Conservation (phyloP, 176 grass and related monocot genomes). For the Oryza rufipogon region DNA sequence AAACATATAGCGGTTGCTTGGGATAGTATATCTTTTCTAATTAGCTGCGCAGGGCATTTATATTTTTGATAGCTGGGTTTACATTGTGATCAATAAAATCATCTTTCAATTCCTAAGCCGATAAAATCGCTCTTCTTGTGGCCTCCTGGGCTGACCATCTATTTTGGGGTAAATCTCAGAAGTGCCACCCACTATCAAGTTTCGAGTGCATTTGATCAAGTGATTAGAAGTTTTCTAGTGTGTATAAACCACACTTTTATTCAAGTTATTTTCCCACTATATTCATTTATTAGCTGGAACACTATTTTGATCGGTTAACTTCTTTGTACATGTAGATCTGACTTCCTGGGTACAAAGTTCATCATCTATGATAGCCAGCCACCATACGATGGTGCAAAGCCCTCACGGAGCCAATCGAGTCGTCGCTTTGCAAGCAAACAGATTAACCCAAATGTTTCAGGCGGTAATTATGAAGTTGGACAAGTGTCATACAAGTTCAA, state of each 20-base stretch:
- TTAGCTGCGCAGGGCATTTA: neutral
- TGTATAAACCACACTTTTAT: neutral
- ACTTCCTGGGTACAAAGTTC: constrained; percentile 94
- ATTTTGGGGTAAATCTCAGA: neutral
- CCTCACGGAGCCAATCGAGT: constrained; percentile 60
- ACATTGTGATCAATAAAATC: neutral
- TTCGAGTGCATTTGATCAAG: constrained; percentile 28
- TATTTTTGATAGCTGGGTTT: neutral
- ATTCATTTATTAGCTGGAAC: neutral
- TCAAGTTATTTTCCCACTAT: neutral
- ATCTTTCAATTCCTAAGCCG: neutral
- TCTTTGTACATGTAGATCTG: constrained; percentile 61
- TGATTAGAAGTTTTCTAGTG: neutral
- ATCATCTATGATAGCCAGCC: constrained; percentile 68
- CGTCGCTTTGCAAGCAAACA: constrained; percentile 84
- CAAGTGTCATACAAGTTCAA: constrained; percentile 84
- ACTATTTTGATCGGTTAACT: neutral
- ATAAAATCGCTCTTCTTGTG: neutral
- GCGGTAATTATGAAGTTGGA: constrained; percentile 69
- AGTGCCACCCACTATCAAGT: constrained; percentile 15
- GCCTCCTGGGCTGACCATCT: neutral
- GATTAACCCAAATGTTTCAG: constrained; percentile 80
- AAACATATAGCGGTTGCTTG: neutral
- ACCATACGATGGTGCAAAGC: constrained; percentile 67
- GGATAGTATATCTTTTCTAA: neutral